Evolutionary conservation across 2,329 filamentous ascomycete species (phyloP).

Genomic region (Botrytis squamosa): DNA sequence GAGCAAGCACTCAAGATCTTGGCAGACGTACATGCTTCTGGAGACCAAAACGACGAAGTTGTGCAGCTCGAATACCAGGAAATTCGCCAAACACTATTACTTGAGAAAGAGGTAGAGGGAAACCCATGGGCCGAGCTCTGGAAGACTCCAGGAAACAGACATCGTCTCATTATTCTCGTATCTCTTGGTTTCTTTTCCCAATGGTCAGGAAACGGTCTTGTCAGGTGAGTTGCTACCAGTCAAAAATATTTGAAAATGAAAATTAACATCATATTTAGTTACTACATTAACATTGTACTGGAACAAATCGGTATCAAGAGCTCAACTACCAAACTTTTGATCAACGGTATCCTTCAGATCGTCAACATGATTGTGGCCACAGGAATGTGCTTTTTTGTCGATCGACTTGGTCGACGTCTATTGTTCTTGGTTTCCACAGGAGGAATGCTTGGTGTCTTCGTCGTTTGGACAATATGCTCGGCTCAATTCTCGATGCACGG

Average conservation of each 20-base stretch:
- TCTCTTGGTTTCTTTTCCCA: constrained; percentile 56
- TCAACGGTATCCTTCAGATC: constrained; percentile 39
- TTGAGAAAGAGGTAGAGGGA: constrained; percentile 48
- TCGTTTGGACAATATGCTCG: constrained; percentile 35
- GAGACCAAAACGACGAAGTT: constrained; percentile 42
- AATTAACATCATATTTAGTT: constrained; percentile 25
- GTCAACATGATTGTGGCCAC: constrained; percentile 31
- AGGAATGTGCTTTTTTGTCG: constrained; percentile 37
- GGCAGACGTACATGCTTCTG: constrained; percentile 46
- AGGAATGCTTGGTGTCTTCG: constrained; percentile 38
- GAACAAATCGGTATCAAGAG: constrained; percentile 42
- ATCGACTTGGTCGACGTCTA: constrained; percentile 35
- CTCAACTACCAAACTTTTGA: constrained; percentile 39
- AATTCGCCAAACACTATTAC: constrained; percentile 45
- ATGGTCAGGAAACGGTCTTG: constrained; percentile 55
- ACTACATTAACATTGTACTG: constrained; percentile 42
- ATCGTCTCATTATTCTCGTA: constrained; percentile 53
- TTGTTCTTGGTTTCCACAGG: constrained; percentile 33
- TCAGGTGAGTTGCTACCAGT: constrained; percentile 27
- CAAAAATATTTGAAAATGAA: background rate
- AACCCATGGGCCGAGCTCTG: constrained; percentile 49
- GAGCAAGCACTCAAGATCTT: constrained; percentile 59
- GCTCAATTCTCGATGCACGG: constrained; percentile 27
- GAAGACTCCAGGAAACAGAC: constrained; percentile 53
- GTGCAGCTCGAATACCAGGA: constrained; percentile 45